Percentiles rank a stretch among this genome's conserved stretches.
Evolutionary conservation across 331 rosid genomes (phyloP).

Genomic region (Erythrophleum ivorense): DNA sequence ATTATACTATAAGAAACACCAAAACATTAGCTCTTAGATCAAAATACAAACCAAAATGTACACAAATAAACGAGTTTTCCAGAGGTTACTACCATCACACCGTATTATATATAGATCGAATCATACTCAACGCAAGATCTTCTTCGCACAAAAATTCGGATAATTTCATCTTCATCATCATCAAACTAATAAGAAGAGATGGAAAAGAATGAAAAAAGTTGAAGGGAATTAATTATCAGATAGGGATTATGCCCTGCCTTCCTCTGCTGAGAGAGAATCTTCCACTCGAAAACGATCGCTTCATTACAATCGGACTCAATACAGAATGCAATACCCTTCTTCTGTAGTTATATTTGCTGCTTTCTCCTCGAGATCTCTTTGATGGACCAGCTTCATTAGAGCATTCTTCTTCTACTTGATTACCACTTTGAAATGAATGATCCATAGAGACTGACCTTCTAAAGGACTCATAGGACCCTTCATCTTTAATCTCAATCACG

Average conservation of each 20-base stretch:
- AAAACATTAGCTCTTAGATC: not conserved
- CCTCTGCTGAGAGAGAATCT: constrained; percentile 50
- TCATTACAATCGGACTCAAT: constrained; percentile 64
- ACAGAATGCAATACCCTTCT: constrained; percentile 56
- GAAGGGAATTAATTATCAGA: constrained; percentile 29
- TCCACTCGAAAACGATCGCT: constrained; percentile 67
- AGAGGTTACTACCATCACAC: not conserved
- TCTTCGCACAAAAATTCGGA: not conserved
- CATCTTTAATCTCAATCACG: constrained; percentile 68
- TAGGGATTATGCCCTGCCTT: constrained; percentile 42
- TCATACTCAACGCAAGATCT: not conserved
- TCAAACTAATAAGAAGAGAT: not conserved
- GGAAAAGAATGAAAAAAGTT: not conserved
- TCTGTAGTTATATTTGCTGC: constrained; percentile 37
- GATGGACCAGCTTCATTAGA: constrained; percentile 53
- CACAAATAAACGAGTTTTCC: not conserved
- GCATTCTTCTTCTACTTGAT: constrained; percentile 52
- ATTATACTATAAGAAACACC: not conserved
- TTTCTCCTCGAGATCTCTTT: constrained; percentile 47
- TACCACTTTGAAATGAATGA: constrained; percentile 51
- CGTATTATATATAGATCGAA: not conserved
- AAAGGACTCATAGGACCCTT: constrained; percentile 40
- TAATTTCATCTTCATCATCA: constrained; percentile 18
- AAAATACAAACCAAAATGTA: not conserved
- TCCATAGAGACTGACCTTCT: constrained; percentile 81